Evolutionary conservation across 768 basidiomycete genomes (phyloP).

Genomic region (Agaricus subrufescens): DNA sequence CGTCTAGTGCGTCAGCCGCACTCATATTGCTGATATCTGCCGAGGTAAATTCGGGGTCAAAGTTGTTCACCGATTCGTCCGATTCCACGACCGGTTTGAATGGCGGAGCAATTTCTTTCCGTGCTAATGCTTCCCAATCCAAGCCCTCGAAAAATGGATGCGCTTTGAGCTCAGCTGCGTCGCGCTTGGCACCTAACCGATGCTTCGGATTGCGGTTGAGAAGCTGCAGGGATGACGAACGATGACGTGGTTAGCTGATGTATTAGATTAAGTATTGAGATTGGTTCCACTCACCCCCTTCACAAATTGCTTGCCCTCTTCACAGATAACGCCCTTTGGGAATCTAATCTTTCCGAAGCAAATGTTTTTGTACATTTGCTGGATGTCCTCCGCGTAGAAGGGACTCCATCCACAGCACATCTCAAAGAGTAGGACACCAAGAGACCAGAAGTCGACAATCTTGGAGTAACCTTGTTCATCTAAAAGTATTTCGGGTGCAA

Average conservation of each 20-base stretch:
- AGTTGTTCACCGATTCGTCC: constrained; percentile 97
- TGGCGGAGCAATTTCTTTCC: constrained; percentile 90
- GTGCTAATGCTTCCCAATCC: constrained; percentile 86
- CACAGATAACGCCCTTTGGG: constrained; percentile 93
- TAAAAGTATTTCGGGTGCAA: constrained; percentile 96
- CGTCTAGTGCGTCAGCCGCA: constrained; percentile 26
- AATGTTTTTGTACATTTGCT: constrained; percentile 99
- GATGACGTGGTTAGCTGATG: background rate
- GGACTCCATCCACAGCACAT: constrained; percentile 99
- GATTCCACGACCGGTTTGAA: constrained; percentile 98
- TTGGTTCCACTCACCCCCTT: constrained; percentile 69
- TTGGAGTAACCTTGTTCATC: constrained; percentile 99
- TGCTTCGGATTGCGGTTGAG: constrained; percentile 98
- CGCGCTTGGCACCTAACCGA: constrained; percentile 86
- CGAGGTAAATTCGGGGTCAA: constrained; percentile 95
- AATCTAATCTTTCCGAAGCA: constrained; percentile 99
- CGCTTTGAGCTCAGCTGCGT: constrained; percentile 91
- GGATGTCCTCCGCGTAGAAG: constrained; percentile 98
- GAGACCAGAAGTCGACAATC: constrained; percentile 97
- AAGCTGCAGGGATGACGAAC: constrained; percentile 46
- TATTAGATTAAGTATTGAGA: background rate
- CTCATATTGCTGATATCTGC: constrained; percentile 81
- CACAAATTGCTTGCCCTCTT: constrained; percentile 98
- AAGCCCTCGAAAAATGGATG: constrained; percentile 91
- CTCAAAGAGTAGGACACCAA: constrained; percentile 95